phyloP scores from a whole-genome alignment of 2,329 filamentous ascomycete species.

The Pochonia chlamydosporia region DNA sequence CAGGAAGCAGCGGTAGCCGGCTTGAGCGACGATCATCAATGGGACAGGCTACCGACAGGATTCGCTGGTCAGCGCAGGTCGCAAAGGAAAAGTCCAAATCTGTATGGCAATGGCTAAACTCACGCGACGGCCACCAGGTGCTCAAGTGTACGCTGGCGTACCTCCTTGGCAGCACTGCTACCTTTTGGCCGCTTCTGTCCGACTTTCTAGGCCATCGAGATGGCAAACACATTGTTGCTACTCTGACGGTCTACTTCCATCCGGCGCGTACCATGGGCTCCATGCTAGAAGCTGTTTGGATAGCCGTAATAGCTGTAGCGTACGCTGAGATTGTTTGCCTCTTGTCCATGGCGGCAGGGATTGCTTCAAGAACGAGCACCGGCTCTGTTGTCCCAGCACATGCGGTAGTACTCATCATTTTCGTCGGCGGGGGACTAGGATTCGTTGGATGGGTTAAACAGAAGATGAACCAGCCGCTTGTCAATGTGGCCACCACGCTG shows the following conservation, averaged over 20 bases:
- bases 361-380: slow-evolving; percentile 65
- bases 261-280: slow-evolving; percentile 80
- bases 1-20: slow-evolving; percentile 19
- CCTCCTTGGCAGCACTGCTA: slow-evolving; percentile 77
- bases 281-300: slow-evolving; percentile 79
- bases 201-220: slow-evolving; percentile 74
- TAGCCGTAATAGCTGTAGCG: slow-evolving; percentile 70
- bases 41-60: slow-evolving; percentile 11
- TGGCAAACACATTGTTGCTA: slow-evolving; percentile 90
- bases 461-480: slow-evolving; percentile 67
- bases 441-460: slow-evolving; percentile 87
- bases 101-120: slow-evolving; percentile 57
- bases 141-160: slow-evolving; percentile 91
- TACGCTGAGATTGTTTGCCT: slow-evolving; percentile 67
- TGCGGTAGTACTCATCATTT: slow-evolving; percentile 71
- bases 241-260: slow-evolving; percentile 92
- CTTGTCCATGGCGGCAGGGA: slow-evolving; percentile 82
- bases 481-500: slow-evolving; percentile 80
- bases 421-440: slow-evolving; percentile 79
- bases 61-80: slow-evolving; percentile 8
- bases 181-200: slow-evolving; percentile 71
- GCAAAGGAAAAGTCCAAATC: slow-evolving; percentile 28
- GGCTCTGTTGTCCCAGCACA: slow-evolving; percentile 68
- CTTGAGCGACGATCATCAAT: slow-evolving; percentile 13
- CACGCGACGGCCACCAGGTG: slow-evolving; percentile 71